Conservation (phyloP, 73 alveolate species). For the Paramecium sonneborni region DNA sequence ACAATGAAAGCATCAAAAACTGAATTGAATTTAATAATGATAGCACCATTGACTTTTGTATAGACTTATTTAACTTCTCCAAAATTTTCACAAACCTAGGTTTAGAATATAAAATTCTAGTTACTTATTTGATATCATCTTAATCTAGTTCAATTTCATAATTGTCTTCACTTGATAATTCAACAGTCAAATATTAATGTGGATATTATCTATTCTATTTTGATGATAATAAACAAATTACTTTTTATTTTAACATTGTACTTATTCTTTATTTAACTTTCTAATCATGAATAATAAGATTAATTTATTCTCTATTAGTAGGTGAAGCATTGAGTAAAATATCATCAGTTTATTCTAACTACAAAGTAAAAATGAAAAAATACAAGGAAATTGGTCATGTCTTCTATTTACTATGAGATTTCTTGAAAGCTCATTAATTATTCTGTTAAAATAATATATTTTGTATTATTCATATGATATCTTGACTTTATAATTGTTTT, state of each 20-base stretch:
- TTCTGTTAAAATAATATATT: background rate
- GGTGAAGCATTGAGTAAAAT: background rate
- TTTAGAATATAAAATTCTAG: background rate
- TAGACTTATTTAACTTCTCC: slow-evolving; percentile 41
- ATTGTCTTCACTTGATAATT: background rate
- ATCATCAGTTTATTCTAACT: slow-evolving; percentile 16
- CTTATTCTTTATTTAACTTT: background rate
- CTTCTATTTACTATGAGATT: background rate
- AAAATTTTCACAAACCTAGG: slow-evolving; percentile 52
- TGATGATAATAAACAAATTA: background rate
- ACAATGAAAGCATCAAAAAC: slow-evolving; percentile 42
- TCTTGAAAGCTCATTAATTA: slow-evolving; percentile 20
- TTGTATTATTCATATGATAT: background rate
- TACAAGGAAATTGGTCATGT: slow-evolving; percentile 19
- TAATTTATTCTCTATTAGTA: slow-evolving; percentile 14
- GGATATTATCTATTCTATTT: background rate
- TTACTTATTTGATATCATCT: slow-evolving; percentile 51
- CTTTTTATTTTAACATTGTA: slow-evolving; percentile 5
- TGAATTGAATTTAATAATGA: slow-evolving; percentile 21
- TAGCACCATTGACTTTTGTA: slow-evolving; percentile 32
- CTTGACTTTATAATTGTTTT: background rate
- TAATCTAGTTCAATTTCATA: slow-evolving; percentile 40
- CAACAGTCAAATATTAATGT: slow-evolving; percentile 41
- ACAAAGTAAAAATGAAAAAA: background rate
- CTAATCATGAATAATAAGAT: slow-evolving; percentile 13